A percentile compares a stretch with the other conserved stretches of the same genome.
Evolutionary conservation across 2,329 filamentous ascomycete species (phyloP).

Genomic region (Fusarium albidum): DNA sequence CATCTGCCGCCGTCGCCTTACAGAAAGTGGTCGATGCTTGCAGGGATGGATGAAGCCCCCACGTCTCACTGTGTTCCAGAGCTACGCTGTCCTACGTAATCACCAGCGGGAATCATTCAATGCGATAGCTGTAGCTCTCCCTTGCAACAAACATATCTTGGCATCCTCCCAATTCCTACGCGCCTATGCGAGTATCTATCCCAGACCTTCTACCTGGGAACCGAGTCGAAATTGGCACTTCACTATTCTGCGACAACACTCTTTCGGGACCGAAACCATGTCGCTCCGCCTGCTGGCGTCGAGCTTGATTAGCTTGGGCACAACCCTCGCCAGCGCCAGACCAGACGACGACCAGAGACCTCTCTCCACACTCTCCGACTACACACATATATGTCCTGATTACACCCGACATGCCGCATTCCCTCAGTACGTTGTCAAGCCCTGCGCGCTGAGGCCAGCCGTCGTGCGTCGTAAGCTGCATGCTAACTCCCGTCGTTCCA

Average conservation of each 20-base stretch:
- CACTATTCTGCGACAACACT: not conserved
- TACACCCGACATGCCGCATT: constrained; percentile 50
- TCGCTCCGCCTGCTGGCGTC: constrained; percentile 37
- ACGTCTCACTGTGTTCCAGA: constrained; percentile 3
- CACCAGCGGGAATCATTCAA: constrained; percentile 4
- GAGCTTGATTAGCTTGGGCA: constrained; percentile 39
- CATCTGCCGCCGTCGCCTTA: no score
- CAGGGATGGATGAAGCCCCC: constrained; percentile 9
- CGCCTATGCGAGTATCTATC: not conserved
- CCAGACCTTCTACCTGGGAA: not conserved
- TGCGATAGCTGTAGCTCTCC: constrained; percentile 23
- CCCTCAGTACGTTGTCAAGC: constrained; percentile 47
- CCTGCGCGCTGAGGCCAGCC: not conserved
- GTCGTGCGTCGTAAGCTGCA: no score
- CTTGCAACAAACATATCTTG: constrained; percentile 5
- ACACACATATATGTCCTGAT: constrained; percentile 48
- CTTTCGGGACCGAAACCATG: constrained; percentile 31
- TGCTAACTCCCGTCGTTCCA: constrained; percentile 47
- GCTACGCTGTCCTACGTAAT: constrained; percentile 29
- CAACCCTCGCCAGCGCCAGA: constrained; percentile 30
- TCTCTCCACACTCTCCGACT: constrained; percentile 38
- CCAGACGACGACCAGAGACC: constrained; percentile 34
- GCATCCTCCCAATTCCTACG: not conserved
- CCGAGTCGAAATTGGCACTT: not conserved
- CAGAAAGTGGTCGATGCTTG: no score